Evolutionary conservation across 768 basidiomycete species (phyloP).

Genomic region (Pisolithus orientalis): DNA sequence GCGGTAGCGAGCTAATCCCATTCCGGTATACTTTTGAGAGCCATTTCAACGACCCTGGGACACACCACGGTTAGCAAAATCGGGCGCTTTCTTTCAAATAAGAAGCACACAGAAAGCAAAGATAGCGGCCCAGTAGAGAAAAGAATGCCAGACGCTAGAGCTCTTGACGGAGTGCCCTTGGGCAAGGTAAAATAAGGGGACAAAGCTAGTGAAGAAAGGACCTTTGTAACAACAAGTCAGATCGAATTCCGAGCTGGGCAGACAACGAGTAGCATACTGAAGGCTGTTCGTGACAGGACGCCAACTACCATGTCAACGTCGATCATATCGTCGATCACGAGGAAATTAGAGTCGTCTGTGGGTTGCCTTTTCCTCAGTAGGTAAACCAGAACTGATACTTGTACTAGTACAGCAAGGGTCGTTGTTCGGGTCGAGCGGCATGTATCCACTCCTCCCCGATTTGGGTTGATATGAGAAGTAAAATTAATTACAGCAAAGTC

Average conservation of each 20-base stretch:
- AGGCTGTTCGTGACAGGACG: conserved; percentile 69
- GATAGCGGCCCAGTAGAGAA: conserved; percentile 51
- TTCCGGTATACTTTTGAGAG: conserved; percentile 70
- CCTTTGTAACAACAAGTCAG: conserved; percentile 35
- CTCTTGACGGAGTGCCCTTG: conserved; percentile 53
- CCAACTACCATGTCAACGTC: conserved; percentile 77
- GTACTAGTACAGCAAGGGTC: too few relatives aligned
- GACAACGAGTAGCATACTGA: conserved; percentile 49
- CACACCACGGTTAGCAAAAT: conserved; percentile 3
- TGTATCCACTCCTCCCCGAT: too few relatives aligned
- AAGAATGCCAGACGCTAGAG: conserved; percentile 44
- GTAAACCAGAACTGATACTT: too few relatives aligned
- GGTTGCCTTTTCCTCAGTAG: too few relatives aligned
- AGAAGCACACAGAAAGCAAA: conserved; percentile 60
- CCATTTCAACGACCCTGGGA: conserved; percentile 63
- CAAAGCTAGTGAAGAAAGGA: conserved; percentile 77
- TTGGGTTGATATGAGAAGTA: too few relatives aligned
- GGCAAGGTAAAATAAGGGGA: conserved; percentile 74
- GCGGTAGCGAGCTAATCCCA: conserved; percentile 38
- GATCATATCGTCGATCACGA: conserved; percentile 21
- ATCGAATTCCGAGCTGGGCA: background rate
- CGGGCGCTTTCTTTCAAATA: background rate
- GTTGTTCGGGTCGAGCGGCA: too few relatives aligned
- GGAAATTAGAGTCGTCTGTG: background rate
- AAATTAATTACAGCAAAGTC: too few relatives aligned